These are phyloP conservation scores for Sphenostylis stenocarpa DNA, from an alignment of 306 rosid species.

Conservation along the genomic window DNA sequence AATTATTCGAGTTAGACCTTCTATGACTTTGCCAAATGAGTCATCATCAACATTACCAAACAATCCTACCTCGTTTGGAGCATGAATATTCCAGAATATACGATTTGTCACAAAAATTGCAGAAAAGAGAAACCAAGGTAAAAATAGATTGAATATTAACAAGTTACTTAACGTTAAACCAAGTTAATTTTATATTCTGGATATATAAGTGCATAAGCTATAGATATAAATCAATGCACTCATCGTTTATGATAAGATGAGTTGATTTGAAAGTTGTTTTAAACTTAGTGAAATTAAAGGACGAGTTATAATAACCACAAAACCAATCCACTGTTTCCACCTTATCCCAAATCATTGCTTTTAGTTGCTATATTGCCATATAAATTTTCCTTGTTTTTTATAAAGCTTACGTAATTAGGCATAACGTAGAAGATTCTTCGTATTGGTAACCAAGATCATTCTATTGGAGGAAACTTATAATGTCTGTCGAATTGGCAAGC, in stretches of 20 bases:
- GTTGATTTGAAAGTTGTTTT: neutral
- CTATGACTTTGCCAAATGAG: neutral
- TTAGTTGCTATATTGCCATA: slow-evolving; percentile 9
- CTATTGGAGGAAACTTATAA: slow-evolving; percentile 32
- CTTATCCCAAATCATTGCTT: neutral
- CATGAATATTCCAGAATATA: neutral
- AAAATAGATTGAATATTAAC: too few species aligned
- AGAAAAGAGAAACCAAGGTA: too few species aligned
- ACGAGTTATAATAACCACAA: slow-evolving; percentile 13
- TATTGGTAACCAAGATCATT: neutral
- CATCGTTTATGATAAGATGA: neutral
- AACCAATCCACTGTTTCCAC: slow-evolving; percentile 7
- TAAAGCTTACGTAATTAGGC: neutral
- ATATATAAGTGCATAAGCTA: neutral
- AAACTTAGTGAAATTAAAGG: neutral
- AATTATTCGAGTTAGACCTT: neutral
- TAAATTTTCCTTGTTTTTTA: neutral
- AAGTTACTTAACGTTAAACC: too few species aligned
- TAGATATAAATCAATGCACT: neutral
- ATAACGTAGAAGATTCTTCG: slow-evolving; percentile 13
- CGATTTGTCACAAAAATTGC: neutral
- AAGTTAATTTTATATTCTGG: neutral
- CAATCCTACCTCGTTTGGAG: neutral
- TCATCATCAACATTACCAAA: neutral
- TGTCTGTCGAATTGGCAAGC: slow-evolving; percentile 39